Evolutionary conservation across 2,329 filamentous ascomycete genomes (phyloP), one percentile per base, ranked within the genome.

Genomic region (Mariannaea elegans): DNA sequence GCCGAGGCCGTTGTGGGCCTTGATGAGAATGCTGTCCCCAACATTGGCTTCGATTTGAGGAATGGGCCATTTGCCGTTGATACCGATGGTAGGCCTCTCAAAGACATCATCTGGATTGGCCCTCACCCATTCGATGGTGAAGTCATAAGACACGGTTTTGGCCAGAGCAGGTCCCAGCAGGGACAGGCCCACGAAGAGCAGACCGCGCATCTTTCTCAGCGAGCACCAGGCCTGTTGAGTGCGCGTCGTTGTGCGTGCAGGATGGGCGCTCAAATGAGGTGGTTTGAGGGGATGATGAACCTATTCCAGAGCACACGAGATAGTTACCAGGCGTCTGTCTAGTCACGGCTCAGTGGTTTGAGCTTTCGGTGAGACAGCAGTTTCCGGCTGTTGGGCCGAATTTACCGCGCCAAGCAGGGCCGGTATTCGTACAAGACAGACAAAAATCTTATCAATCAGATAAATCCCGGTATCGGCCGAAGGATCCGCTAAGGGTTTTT

Each of bases 61-160:
- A 32, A 90, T 83, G 2, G 91, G 92, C 89, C 91, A 93, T 77
- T 88, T 74, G 4, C 85, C 86, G 69, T 95, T 94, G 77, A 95
- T 90, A 44, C 90, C 90, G 71, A 94, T 91, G 3, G 85, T 84
- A n/a, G 87, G 82, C 29, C 91, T 83, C 36, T 84, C 80, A 59
- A 83, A 82, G 7, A 82, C 78, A 19, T 87, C 88, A 77, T 94
- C 91, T 0, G 91, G 92, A 67, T 91, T 90, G 31, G 88, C 85
- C 39, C 77, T 84, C 10, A 92, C 86, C 90, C 91, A 93, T 58
- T 83, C 85, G 63, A 92, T 81, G 67, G 88, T 86, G 77, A 90
- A 92, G 73, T 91, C 81, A 70, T 89, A 85, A 4, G 78, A 82
- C 53, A 88, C 77, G 0, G 80, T 84, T 8, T 78, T 81, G 27